These are phyloP conservation scores for Laguncularia racemosa DNA, from an alignment of 345 rosid genomes.

Conservation along the genomic window DNA sequence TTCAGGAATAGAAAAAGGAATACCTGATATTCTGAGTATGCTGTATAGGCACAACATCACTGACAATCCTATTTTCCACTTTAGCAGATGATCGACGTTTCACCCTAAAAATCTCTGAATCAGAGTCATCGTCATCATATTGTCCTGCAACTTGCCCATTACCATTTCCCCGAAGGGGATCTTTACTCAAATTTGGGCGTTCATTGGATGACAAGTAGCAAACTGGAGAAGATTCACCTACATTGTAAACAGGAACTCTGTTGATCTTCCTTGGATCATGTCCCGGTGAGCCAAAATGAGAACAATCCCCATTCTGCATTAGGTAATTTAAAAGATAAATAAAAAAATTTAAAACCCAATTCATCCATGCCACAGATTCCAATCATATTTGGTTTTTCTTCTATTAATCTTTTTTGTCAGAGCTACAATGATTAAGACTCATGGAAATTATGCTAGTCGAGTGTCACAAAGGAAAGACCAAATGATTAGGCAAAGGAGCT, in stretches of 20 bases:
- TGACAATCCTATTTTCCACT: constrained; percentile 46
- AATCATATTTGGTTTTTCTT: too few species aligned
- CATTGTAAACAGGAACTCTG: too few species aligned
- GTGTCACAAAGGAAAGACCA: neutral
- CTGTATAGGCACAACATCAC: constrained; percentile 28
- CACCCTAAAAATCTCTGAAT: constrained; percentile 75
- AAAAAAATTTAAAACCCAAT: neutral
- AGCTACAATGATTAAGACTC: neutral
- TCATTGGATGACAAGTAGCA: constrained; percentile 33
- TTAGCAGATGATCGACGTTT: constrained; percentile 78
- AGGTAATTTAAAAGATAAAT: constrained; percentile 3
- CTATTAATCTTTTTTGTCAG: too few species aligned
- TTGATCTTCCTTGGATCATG: constrained; percentile 22
- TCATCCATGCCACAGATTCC: neutral
- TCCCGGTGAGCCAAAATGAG: constrained; percentile 24
- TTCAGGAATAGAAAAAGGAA: neutral
- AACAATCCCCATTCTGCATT: constrained; percentile 38
- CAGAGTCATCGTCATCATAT: constrained; percentile 69
- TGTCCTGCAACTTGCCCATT: constrained; percentile 27
- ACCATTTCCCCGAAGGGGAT: constrained; percentile 19
- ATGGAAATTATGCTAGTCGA: neutral
- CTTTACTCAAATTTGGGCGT: constrained; percentile 12
- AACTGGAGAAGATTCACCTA: constrained; percentile 21
- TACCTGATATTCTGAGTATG: constrained; percentile 65
- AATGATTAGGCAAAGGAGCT: constrained; percentile 4